phyloP scores from a whole-genome alignment of 1,284 basidiomycete genomes.

The Cryptococcus wingfieldii region DNA sequence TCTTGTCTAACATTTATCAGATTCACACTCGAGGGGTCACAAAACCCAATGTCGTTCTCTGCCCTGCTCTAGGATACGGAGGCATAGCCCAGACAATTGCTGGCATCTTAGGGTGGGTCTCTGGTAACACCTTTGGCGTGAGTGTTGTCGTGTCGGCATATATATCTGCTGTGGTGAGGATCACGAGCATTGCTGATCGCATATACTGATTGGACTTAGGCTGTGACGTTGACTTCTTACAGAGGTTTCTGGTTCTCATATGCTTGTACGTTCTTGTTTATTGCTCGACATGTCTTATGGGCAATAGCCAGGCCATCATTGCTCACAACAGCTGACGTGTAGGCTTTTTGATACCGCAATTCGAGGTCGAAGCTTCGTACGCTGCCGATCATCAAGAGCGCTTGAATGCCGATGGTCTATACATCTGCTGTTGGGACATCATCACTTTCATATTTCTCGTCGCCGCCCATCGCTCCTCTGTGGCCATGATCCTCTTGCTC shows the following conservation, averaged over 20 bases:
- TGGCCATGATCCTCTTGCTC: conserved; percentile 66
- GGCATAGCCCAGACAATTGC: not conserved
- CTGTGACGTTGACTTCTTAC: conserved; percentile 72
- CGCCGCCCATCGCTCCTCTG: conserved; percentile 61
- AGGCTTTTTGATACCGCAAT: conserved; percentile 38
- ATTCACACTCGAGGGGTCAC: not conserved
- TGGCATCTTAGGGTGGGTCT: not conserved
- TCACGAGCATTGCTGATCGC: conserved; percentile 13
- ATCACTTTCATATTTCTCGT: conserved; percentile 48
- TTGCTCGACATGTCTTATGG: too few relatives aligned
- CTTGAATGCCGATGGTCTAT: conserved; percentile 49
- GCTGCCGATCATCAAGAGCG: conserved; percentile 49
- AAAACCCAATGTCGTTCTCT: not conserved
- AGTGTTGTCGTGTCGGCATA: not conserved
- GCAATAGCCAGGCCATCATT: not conserved
- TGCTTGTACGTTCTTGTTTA: conserved; percentile 13
- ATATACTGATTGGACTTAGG: conserved; percentile 6
- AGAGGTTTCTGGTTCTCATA: conserved; percentile 82
- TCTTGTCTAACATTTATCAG: not conserved
- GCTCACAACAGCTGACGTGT: too few relatives aligned
- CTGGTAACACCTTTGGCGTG: not conserved
- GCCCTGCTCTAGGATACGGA: not conserved
- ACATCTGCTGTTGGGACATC: conserved; percentile 46
- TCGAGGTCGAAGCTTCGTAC: conserved; percentile 53
- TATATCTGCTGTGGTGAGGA: too few relatives aligned